Percentiles rank a stretch among this genome's conserved stretches.
phyloP scores from a whole-genome alignment of 768 basidiomycete species.

The Cystofilobasidium ferigula region DNA sequence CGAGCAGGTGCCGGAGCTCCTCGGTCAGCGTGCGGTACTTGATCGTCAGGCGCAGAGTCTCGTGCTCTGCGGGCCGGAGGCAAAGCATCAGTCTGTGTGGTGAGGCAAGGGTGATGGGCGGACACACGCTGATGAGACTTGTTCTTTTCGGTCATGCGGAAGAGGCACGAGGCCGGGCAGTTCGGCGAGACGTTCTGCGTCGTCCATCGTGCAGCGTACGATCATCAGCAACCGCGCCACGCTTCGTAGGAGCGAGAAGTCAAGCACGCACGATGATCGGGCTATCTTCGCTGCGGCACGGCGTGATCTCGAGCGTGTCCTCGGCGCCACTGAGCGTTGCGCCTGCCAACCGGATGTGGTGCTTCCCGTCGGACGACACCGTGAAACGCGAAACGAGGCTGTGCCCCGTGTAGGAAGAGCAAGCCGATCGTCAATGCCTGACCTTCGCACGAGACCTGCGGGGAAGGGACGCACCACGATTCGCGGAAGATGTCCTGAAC shows the following conservation, averaged over 20 bases:
- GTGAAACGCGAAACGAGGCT: slow-evolving; percentile 88
- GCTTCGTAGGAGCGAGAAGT: too few relatives aligned
- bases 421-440: neutral
- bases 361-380: slow-evolving; percentile 65
- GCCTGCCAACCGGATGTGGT: slow-evolving; percentile 57
- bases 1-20: slow-evolving; percentile 9
- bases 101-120: neutral
- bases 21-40: slow-evolving; percentile 13
- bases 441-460: neutral
- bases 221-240: too few relatives aligned
- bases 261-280: neutral
- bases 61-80: neutral
- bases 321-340: slow-evolving; percentile 24
- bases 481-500: slow-evolving; percentile 95
- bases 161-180: slow-evolving; percentile 14
- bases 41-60: slow-evolving; percentile 18
- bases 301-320: slow-evolving; percentile 13
- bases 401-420: slow-evolving; percentile 1
- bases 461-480: slow-evolving; percentile 47
- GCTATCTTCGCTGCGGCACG: neutral
- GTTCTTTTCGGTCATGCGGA: slow-evolving; percentile 14
- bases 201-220: too few relatives aligned
- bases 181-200: slow-evolving; percentile 17
- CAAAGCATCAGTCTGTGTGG: neutral
- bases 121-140: neutral